Percentiles rank a stretch among this genome's conserved stretches.
Conservation (phyloP, 2,329 filamentous ascomycete species). For the Acrodontium crateriforme region DNA sequence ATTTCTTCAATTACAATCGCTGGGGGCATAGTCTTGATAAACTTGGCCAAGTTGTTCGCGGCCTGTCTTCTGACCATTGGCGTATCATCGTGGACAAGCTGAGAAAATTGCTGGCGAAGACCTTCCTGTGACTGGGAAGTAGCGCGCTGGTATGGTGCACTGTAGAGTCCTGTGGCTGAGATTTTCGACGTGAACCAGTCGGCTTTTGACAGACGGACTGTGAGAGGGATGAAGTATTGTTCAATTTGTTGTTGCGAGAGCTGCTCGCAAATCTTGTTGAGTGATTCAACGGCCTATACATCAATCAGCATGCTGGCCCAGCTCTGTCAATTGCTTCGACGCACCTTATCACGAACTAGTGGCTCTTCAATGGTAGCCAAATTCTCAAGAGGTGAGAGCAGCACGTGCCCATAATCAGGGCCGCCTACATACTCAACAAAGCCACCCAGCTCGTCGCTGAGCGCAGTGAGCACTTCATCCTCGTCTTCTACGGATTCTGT, state of each 20-base stretch:
- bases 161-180: constrained; percentile 91
- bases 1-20: constrained; percentile 92
- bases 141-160: constrained; percentile 83
- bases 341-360: constrained; percentile 90
- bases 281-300: constrained; percentile 80
- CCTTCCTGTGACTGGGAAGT: constrained; percentile 77
- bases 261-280: constrained; percentile 97
- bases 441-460: constrained; percentile 90
- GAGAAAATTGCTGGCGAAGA: constrained; percentile 79
- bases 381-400: constrained; percentile 94
- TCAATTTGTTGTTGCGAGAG: constrained; percentile 87
- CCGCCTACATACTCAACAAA: constrained; percentile 98
- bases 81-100: constrained; percentile 93
- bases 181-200: constrained; percentile 99
- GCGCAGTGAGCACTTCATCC: constrained; percentile 90
- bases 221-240: constrained; percentile 92
- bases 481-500: constrained; percentile 97
- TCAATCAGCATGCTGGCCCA: not conserved
- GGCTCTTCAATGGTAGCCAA: constrained; percentile 97
- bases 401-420: constrained; percentile 83
- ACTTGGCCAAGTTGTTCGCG: constrained; percentile 91
- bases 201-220: constrained; percentile 90
- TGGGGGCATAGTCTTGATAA: constrained; percentile 91
- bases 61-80: constrained; percentile 97
- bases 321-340: constrained; percentile 1